Evolutionary conservation across 1,139 yeast genomes (phyloP).

Genomic region (Kurtzmaniella natalensis): DNA sequence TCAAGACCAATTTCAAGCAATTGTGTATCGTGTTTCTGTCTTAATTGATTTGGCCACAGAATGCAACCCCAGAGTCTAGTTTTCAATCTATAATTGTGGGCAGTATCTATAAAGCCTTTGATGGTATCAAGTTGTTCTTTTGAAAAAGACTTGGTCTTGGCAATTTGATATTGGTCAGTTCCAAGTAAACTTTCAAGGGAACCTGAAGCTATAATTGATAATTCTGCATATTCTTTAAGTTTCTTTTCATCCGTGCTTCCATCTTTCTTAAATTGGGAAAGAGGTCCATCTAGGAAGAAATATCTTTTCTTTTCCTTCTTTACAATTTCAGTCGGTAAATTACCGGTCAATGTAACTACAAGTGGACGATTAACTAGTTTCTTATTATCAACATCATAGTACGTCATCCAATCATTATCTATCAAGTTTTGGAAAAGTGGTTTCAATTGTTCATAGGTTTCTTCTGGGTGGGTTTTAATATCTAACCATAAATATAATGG

Average conservation of each 20-base stretch:
- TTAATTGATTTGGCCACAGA: constrained; percentile 33
- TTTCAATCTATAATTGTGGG: constrained; percentile 33
- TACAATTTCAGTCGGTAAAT: constrained; percentile 30
- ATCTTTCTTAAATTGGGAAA: constrained; percentile 17
- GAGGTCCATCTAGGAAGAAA: constrained; percentile 37
- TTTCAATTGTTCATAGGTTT: constrained; percentile 27
- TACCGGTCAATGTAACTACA: constrained; percentile 38
- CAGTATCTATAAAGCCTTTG: constrained; percentile 20
- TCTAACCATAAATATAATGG: constrained; percentile 42
- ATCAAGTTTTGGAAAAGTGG: constrained; percentile 29
- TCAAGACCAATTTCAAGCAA: constrained; percentile 30
- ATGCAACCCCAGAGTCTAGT: constrained; percentile 45
- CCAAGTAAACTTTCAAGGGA: constrained; percentile 26
- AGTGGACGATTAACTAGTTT: constrained; percentile 31
- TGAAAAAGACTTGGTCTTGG: constrained; percentile 15
- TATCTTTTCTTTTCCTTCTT: constrained; percentile 25
- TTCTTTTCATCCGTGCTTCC: constrained; percentile 12
- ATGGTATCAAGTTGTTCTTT: constrained; percentile 18
- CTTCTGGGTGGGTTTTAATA: constrained; percentile 33
- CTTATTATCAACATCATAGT: constrained; percentile 24
- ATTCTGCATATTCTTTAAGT: constrained; percentile 19
- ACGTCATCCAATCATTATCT: constrained; percentile 29
- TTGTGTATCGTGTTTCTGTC: constrained; percentile 25
- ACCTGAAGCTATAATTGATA: constrained; percentile 34
- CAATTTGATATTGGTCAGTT: constrained; percentile 12